Conservation (phyloP, 768 basidiomycete species). For the Termitomyces sp. region DNA sequence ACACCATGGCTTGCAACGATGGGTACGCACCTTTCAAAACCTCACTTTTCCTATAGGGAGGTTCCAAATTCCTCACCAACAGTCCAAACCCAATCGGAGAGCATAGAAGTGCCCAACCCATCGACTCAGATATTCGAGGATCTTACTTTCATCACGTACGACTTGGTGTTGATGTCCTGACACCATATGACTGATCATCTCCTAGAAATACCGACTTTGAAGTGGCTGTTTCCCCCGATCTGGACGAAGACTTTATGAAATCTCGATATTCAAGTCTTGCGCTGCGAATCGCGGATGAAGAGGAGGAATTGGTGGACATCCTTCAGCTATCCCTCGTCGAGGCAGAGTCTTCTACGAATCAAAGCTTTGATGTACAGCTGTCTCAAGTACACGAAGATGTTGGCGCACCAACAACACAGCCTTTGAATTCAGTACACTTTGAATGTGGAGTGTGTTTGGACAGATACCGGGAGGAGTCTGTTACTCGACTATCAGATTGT, state of each 20-base stretch:
- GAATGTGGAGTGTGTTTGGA: slow-evolving; percentile 59
- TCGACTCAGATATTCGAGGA: not conserved
- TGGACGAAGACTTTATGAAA: not conserved
- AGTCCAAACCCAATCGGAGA: not conserved
- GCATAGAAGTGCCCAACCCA: not conserved
- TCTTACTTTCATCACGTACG: not conserved
- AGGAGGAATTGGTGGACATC: not conserved
- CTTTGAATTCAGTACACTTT: not conserved
- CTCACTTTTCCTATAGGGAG: not conserved
- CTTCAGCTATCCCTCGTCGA: not conserved
- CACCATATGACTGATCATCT: not conserved
- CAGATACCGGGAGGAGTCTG: slow-evolving; percentile 22
- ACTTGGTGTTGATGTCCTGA: not conserved
- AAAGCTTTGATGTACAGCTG: not conserved
- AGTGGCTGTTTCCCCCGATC: too few relatives aligned
- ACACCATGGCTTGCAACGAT: not conserved
- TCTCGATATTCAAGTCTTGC: not conserved
- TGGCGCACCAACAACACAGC: not conserved
- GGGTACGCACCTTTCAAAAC: not conserved
- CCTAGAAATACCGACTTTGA: not conserved
- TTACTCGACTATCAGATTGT: slow-evolving; percentile 29
- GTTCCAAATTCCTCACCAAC: not conserved
- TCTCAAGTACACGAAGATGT: not conserved
- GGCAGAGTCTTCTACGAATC: not conserved
- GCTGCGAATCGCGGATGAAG: not conserved